Evolutionary conservation across 2,329 filamentous ascomycete genomes (phyloP), one percentile per base, ranked within the genome.

Genomic region (Diaporthe sp.): DNA sequence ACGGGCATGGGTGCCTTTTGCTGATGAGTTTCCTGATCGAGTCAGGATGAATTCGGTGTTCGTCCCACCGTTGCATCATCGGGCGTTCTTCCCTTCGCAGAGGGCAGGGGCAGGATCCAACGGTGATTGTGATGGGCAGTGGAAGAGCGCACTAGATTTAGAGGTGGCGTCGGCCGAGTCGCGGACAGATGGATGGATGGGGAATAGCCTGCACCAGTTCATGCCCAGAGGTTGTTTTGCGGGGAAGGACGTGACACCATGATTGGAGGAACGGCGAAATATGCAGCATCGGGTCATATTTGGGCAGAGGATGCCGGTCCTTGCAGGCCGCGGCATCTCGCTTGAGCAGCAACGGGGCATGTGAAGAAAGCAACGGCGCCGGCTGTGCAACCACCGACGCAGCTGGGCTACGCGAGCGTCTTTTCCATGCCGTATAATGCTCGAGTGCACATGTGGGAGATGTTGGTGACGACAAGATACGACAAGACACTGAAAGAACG

Each of bases 11-110:
- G 51, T 71, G 55, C 51, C 44, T 51, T 70, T 9, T 44, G 71
- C 61, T 63, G 71, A 70, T 73, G 42, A 42, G 51, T 56, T 61
- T 73, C 71, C 71, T 61, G 12, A 59, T 73, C 22, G 39, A 42
- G 53, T 17, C 42, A 51, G 19, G 5, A 22, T 6, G 4, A 32
- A 32, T 7, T 56, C 51, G 61, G 30, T 19, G 35, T 7, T 13
- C 39, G 47, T 37, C 35, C 39, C 71, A 70, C 63, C 27, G 53
- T 70, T 51, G 37, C 42, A 61, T 32, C 42, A 42, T 32, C 42
- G 9, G 50, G 32, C 27, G 13, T 10, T 25, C 37, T 44, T 19
- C 10, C 10, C 30, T 17, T 44, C 9, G 58, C 39, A 30, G 22
- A 27, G 63, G n/a, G 8, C 8, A 15, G n/a, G 22, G 17, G 30